Evolutionary conservation across 257 asterid species (phyloP).

Genomic region (Rehmannia glutinosa): DNA sequence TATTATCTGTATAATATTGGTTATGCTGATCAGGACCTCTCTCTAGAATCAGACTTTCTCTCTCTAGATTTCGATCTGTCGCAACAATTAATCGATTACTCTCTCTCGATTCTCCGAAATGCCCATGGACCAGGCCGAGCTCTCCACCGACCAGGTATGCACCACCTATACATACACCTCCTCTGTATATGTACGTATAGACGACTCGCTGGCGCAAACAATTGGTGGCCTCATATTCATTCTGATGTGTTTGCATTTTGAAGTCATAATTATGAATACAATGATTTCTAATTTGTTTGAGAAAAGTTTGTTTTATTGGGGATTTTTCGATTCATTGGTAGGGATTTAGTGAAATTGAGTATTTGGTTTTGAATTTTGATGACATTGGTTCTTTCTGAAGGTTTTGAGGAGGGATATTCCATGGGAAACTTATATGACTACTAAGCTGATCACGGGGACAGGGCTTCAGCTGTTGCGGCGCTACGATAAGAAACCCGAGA

Average conservation of each 20-base stretch:
- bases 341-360: no score
- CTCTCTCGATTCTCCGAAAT: constrained; percentile 15
- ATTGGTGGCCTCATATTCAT: background rate
- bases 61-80: constrained; percentile 44
- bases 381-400: constrained; percentile 18
- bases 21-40: constrained; percentile 21
- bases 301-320: background rate
- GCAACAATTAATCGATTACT: background rate
- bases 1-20: constrained; percentile 15
- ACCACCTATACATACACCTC: background rate
- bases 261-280: background rate
- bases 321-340: constrained; percentile 8
- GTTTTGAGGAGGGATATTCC: constrained; percentile 75
- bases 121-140: constrained; percentile 47
- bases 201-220: background rate
- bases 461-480: constrained; percentile 87
- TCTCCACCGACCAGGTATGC: constrained; percentile 44
- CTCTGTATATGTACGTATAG: background rate
- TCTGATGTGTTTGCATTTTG: background rate
- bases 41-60: constrained; percentile 15
- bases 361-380: background rate
- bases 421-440: constrained; percentile 92
- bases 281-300: background rate
- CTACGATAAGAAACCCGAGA: constrained; percentile 78
- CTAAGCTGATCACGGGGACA: constrained; percentile 80